These are phyloP conservation scores for Durusdinium trenchii DNA, from an alignment of 73 alveolate species.

Conservation along the genomic window DNA sequence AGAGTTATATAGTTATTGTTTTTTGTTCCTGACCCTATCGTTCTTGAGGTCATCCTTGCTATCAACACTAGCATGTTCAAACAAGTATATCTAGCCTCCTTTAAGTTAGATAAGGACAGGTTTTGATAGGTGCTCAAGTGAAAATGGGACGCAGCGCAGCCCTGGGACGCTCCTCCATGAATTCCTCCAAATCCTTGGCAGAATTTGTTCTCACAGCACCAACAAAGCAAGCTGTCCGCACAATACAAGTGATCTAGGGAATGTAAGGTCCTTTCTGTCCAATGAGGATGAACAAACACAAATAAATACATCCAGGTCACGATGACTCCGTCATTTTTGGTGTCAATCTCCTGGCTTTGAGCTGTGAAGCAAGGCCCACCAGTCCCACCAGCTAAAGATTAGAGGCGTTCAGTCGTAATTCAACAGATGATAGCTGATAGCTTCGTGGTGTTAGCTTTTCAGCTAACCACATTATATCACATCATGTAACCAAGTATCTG, in stretches of 20 bases:
- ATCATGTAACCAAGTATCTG: too few species aligned
- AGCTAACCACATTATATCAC: too few species aligned
- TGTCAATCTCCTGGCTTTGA: conserved; percentile 36
- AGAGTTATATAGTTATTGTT: background rate
- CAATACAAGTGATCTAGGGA: background rate
- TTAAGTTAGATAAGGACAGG: background rate
- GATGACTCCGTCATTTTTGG: conserved; percentile 75
- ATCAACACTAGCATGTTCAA: background rate
- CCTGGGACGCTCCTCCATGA: conserved; percentile 15
- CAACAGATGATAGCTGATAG: too few species aligned
- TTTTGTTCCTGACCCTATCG: background rate
- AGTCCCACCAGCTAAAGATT: background rate
- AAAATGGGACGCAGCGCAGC: background rate
- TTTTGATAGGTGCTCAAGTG: background rate
- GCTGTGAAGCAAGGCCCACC: background rate
- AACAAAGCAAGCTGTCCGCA: background rate
- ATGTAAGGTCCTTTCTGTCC: background rate
- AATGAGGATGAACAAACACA: background rate
- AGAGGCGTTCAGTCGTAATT: too few species aligned
- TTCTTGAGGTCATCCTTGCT: background rate
- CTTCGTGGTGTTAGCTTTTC: too few species aligned
- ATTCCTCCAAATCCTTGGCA: conserved; percentile 63
- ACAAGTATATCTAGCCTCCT: background rate
- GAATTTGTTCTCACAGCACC: background rate
- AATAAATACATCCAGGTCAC: background rate